A percentile compares a stretch with the other conserved stretches of the same genome.
phyloP scores from a whole-genome alignment of 768 basidiomycete genomes.

The Pleurotus salmoneostramineus region DNA sequence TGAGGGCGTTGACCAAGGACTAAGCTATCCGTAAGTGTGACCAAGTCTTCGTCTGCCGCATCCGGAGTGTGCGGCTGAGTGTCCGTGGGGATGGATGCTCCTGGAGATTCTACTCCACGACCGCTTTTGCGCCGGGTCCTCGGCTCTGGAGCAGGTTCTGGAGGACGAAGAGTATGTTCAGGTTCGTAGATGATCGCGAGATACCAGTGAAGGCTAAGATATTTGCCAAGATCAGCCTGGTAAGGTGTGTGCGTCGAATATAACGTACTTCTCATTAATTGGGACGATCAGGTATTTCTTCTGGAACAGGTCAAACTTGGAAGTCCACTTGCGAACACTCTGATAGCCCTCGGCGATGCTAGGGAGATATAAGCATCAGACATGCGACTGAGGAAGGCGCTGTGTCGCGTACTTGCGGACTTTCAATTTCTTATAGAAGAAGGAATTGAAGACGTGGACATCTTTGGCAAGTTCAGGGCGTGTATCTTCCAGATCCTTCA shows the following conservation, averaged over 20 bases:
- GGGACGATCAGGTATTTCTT: conserved; percentile 95
- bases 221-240: not conserved
- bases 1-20: not conserved
- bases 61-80: not conserved
- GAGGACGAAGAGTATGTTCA: conserved; percentile 50
- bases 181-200: conserved; percentile 91
- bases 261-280: conserved; percentile 88
- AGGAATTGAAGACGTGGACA: conserved; percentile 92
- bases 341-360: conserved; percentile 67
- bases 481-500: conserved; percentile 47
- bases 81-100: not conserved
- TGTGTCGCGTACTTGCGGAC: conserved; percentile 50
- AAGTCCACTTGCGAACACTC: conserved; percentile 92
- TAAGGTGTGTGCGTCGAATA: not conserved
- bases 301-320: conserved; percentile 79
- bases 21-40: not conserved
- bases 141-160: conserved; percentile 15
- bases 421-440: conserved; percentile 95
- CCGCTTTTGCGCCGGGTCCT: conserved; percentile 13
- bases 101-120: conserved; percentile 8
- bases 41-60: not conserved
- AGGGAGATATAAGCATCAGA: conserved; percentile 7
- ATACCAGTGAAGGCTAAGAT: conserved; percentile 89
- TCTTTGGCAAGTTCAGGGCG: conserved; percentile 64
- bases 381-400: not conserved